Evolutionary conservation across 441 rosid species (phyloP).

Genomic region (Metrosideros polymorpha): DNA sequence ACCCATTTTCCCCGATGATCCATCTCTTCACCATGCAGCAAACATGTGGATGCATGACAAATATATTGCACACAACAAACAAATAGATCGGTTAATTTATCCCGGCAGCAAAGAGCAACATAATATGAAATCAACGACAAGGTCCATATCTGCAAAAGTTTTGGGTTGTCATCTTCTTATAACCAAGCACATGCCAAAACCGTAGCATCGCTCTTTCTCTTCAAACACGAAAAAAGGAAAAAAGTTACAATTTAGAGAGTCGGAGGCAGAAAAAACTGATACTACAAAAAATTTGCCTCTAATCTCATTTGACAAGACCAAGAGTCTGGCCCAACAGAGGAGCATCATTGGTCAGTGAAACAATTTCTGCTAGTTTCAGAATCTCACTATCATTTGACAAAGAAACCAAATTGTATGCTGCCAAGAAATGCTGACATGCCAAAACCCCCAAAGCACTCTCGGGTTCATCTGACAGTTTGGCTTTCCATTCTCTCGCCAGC

Average conservation of each 20-base stretch:
- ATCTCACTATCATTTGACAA: slow-evolving; percentile 13
- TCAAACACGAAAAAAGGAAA: too few relatives aligned
- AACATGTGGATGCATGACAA: neutral
- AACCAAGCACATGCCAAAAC: too few relatives aligned
- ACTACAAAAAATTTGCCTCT: too few relatives aligned
- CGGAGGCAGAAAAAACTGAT: too few relatives aligned
- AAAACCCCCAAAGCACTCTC: slow-evolving; percentile 11
- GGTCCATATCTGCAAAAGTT: neutral
- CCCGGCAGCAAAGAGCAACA: neutral
- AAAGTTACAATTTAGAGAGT: too few relatives aligned
- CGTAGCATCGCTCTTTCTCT: too few relatives aligned
- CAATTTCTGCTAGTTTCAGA: slow-evolving; percentile 1
- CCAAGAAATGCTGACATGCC: slow-evolving; percentile 22
- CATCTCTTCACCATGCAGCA: neutral
- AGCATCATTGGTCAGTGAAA: slow-evolving; percentile 11
- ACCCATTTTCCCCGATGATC: neutral
- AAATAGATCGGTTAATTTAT: neutral
- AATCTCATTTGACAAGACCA: too few relatives aligned
- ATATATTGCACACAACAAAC: neutral
- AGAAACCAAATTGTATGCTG: slow-evolving; percentile 14
- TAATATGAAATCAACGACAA: neutral
- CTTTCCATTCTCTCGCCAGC: slow-evolving; percentile 27
- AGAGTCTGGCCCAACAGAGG: neutral
- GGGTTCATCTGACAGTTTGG: slow-evolving; percentile 1
- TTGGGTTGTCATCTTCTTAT: too few relatives aligned